Conservation (phyloP, 805 yeast species). For the Yamadazyma sp. region DNA sequence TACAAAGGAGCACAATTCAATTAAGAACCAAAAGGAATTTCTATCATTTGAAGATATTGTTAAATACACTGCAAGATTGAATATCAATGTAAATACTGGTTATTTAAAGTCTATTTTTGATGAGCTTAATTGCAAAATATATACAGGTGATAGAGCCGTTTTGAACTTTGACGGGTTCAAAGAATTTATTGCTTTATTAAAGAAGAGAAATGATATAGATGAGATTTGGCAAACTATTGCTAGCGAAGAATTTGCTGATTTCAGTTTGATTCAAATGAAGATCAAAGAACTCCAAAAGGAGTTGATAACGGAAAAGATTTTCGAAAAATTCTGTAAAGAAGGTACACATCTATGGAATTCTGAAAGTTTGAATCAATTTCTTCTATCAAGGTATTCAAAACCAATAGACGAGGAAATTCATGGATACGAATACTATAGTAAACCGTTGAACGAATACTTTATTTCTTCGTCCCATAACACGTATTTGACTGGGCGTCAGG, state of each 20-base stretch:
- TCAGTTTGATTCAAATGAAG: slow-evolving; percentile 50
- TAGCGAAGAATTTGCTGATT: slow-evolving; percentile 26
- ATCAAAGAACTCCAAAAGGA: slow-evolving; percentile 19
- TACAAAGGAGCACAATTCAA: slow-evolving; percentile 17
- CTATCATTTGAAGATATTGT: slow-evolving; percentile 66
- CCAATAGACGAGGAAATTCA: slow-evolving; percentile 14
- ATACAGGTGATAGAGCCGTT: slow-evolving; percentile 26
- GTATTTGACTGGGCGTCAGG: slow-evolving; percentile 81
- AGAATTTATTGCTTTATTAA: slow-evolving; percentile 64
- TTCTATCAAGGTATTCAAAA: slow-evolving; percentile 26
- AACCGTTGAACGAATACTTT: slow-evolving; percentile 80
- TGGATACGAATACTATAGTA: slow-evolving; percentile 21
- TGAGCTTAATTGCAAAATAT: slow-evolving; percentile 20
- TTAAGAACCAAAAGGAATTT: slow-evolving; percentile 21
- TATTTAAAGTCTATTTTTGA: slow-evolving; percentile 51
- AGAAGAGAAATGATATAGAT: slow-evolving; percentile 60
- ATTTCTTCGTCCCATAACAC: slow-evolving; percentile 96
- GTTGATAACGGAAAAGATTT: slow-evolving; percentile 18
- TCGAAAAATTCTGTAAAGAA: slow-evolving; percentile 20
- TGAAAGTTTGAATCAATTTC: slow-evolving; percentile 33
- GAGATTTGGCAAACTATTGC: slow-evolving; percentile 41
- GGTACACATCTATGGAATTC: slow-evolving; percentile 20
- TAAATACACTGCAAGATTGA: slow-evolving; percentile 61
- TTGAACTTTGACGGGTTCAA: slow-evolving; percentile 74
- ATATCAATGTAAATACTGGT: slow-evolving; percentile 64